Base-by-base conservation (phyloP, 2,329 filamentous ascomycete species). In the Rhinocladiella mackenziei region DNA sequence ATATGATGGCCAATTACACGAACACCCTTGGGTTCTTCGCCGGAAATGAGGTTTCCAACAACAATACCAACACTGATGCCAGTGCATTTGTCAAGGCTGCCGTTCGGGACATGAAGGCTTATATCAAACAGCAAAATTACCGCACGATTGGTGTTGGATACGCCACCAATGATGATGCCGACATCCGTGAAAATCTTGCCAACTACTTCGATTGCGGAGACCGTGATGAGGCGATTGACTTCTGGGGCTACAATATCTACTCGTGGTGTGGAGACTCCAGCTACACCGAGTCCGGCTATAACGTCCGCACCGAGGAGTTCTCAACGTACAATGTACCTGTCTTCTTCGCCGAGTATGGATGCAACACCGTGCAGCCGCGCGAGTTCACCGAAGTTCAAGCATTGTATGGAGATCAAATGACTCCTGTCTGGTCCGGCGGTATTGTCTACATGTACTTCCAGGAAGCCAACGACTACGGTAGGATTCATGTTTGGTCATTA, bases 231-330 rank as follows among this genome's bases (percentile, higher is more conserved):
- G 67, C 84, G 50, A 95, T 97, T 56, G 92, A 98, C 70, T 97
- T 94, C 76, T 98, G 89, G 86, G 92, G 92, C 48, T 97, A 97
- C 83, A 98, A 98, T 77, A 95, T 97, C 72, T 98, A 98, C 78
- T 94, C 89, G 40, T 98, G 92, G 92, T 98, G 92, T 66, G 92
- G 91, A 57, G 67, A 89, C 58, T 94, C 86, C 62, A 80, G 74
- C 60, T 92, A 84, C 72, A 62, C 74, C 25, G 63, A 75, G 48
- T 96, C 92, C 3, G 87, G 88, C 42, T 98, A 89, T 70, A 75
- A 83, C 54, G 76, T 81, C 44, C 85, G 91, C 65, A 89, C 89
- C 57, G 68, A 86, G 55, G 91, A 96, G 71, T 98, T 96, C 73
- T 66, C 74, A 48, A 80, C 83, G 64, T 98, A 92, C 76, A 87